A percentile compares a stretch with the other conserved stretches of the same genome.
These are phyloP conservation scores for Penicillium sp. DNA, from an alignment of 2,329 filamentous ascomycete genomes.

Conservation along the genomic window DNA sequence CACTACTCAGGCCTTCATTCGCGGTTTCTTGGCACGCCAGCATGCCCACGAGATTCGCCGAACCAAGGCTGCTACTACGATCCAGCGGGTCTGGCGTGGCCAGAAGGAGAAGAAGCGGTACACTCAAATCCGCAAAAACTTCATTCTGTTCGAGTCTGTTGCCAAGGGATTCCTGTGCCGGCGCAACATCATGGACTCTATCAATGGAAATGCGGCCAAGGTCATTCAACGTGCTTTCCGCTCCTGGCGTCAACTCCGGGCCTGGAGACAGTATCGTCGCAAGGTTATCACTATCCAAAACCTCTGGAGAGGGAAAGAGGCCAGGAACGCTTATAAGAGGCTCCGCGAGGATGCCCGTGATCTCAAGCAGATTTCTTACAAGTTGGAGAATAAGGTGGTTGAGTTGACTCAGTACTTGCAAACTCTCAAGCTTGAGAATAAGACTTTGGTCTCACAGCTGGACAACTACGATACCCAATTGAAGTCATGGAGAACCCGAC, in stretches of 20 bases:
- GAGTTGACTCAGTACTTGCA: conserved; percentile 93
- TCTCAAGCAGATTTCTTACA: conserved; percentile 99
- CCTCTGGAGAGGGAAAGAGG: conserved; percentile 81
- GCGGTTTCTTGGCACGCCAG: conserved; percentile 75
- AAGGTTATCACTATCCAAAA: conserved; percentile 89
- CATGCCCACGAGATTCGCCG: conserved; percentile 76
- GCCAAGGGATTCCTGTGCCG: conserved; percentile 90
- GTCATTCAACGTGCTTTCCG: conserved; percentile 91
- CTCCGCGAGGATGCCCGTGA: conserved; percentile 94
- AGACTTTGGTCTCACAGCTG: conserved; percentile 78
- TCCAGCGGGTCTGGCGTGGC: conserved; percentile 92
- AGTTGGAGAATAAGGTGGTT: conserved; percentile 98
- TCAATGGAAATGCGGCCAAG: conserved; percentile 84
- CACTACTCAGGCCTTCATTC: conserved; percentile 70
- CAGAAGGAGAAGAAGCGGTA: conserved; percentile 84
- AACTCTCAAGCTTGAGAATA: conserved; percentile 92
- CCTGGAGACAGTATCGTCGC: conserved; percentile 84
- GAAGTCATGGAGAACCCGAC: conserved; percentile 90
- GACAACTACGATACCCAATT: conserved; percentile 96
- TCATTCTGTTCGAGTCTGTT: conserved; percentile 83
- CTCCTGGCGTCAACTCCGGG: conserved; percentile 69
- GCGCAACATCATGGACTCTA: conserved; percentile 89
- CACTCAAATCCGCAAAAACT: conserved; percentile 71
- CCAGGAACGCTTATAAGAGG: conserved; percentile 81
- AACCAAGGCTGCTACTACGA: conserved; percentile 83